A percentile compares a stretch with the other conserved stretches of the same genome.
Conservation (phyloP, 345 rosid species). For the Pistacia integerrima region DNA sequence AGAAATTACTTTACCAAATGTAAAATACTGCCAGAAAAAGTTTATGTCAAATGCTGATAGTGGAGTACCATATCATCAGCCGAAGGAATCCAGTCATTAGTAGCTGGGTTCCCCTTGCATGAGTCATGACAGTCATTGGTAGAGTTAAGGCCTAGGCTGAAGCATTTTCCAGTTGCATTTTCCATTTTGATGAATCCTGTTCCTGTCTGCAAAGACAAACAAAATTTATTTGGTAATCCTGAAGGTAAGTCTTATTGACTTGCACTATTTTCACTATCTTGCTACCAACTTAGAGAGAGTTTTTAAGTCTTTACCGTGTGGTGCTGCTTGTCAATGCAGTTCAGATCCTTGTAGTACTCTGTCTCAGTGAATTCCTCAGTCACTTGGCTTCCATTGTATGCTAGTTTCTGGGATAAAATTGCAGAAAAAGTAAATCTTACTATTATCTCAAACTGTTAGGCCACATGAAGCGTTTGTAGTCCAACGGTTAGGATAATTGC, state of each 20-base stretch:
- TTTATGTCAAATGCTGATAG: neutral
- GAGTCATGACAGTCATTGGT: constrained; percentile 38
- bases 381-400: constrained; percentile 31
- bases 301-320: constrained; percentile 43
- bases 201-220: constrained; percentile 52
- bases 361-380: constrained; percentile 66
- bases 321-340: constrained; percentile 59
- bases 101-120: constrained; percentile 68
- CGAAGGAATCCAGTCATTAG: constrained; percentile 71
- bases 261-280: no score
- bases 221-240: neutral
- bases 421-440: neutral
- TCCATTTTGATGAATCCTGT: constrained; percentile 66
- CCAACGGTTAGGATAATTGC: constrained; percentile 68
- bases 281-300: no score
- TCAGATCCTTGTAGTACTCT: constrained; percentile 63
- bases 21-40: neutral
- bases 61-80: constrained; percentile 37
- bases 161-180: constrained; percentile 28
- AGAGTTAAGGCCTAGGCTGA: constrained; percentile 37
- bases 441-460: no score
- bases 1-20: neutral
- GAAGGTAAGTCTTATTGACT: neutral
- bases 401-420: constrained; percentile 33
- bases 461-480: constrained; percentile 36